Base-by-base conservation (phyloP, 345 rosid species). In the Syzygium oleosum region DNA sequence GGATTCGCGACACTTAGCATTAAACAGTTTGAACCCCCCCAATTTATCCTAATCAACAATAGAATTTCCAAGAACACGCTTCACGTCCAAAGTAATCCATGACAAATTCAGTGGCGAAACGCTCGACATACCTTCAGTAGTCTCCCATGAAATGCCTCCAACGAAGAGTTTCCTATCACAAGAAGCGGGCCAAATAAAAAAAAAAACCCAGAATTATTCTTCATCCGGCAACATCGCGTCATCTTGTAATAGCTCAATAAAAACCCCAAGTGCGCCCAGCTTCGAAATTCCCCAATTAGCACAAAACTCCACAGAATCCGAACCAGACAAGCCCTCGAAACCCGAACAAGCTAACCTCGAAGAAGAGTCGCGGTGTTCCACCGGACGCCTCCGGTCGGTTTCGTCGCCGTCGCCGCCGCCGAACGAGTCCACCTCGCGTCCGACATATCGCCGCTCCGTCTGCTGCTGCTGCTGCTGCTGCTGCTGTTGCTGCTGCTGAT, bases 121-220 rank as follows among this genome's bases (percentile, higher is more conserved):
- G 79, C 17, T 68, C 49, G 34, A 83, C 90, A 61, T 43, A 95
- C 97, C 94, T 87, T 89, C 88, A 25, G 95, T 93, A 49, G 97
- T 94, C 54, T 92, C 95, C 90, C 94, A 93, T n/a, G 97, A 90
- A 89, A 95, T 91, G 87, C 95, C 95, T 38, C 97, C 97, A 9
- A 95, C 94, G 63, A 95, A 95, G 56, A 95, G 94, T 87, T 95
- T 95, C 90, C 95, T 95, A 89, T 86, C 86, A 58, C 87, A 15
- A 4, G 80, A 73, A 38, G 83, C 6, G 14, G 27, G 49, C 83
- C 27, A 25, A 25, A 58, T 19, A 0, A 9, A 73, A 2, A 38
- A 9, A 73, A 31, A 34, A 4, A 22, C 15, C 27, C 49, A 73
- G 49, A 73, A 38, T 38, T 73, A 73, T 21, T 73, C 83, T 73